phyloP scores from a whole-genome alignment of 345 rosid species.

The Cardiospermum halicacabum region DNA sequence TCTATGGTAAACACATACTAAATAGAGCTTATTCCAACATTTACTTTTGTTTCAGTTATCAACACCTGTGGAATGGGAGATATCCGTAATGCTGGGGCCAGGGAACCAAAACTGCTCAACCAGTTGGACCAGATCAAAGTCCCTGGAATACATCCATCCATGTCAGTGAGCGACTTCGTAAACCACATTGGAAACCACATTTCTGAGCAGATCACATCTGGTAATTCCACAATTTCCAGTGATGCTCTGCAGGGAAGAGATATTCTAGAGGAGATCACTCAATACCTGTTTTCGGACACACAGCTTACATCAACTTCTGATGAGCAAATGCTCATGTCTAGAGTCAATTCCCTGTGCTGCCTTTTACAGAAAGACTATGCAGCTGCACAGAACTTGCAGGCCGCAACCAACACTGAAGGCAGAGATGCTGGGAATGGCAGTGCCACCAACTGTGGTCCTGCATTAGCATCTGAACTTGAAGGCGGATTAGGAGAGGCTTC shows the following conservation, averaged over 20 bases:
- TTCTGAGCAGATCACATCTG: slow-evolving; percentile 32
- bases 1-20: neutral
- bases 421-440: slow-evolving; percentile 1
- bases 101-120: slow-evolving; percentile 21
- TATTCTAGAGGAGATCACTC: slow-evolving; percentile 41
- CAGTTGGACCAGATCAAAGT: slow-evolving; percentile 33
- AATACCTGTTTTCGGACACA: slow-evolving; percentile 44
- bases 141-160: slow-evolving; percentile 46
- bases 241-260: slow-evolving; percentile 28
- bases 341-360: slow-evolving; percentile 57
- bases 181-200: slow-evolving; percentile 53
- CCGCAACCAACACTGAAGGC: slow-evolving; percentile 20
- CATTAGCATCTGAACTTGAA: slow-evolving; percentile 1
- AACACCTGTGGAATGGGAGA: slow-evolving; percentile 39
- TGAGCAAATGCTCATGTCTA: slow-evolving; percentile 45
- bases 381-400: slow-evolving; percentile 21
- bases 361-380: slow-evolving; percentile 50
- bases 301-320: slow-evolving; percentile 36
- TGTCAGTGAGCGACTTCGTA: slow-evolving; percentile 52
- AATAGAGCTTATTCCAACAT: neutral
- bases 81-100: slow-evolving; percentile 16
- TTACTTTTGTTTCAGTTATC: slow-evolving; percentile 26
- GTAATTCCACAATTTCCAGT: slow-evolving; percentile 21
- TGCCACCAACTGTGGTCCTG: slow-evolving; percentile 8
- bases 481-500: slow-evolving; percentile 13